Evolutionary conservation across 495 filamentous ascomycete species (phyloP).

Genomic region (Pseudevernia furfuracea): DNA sequence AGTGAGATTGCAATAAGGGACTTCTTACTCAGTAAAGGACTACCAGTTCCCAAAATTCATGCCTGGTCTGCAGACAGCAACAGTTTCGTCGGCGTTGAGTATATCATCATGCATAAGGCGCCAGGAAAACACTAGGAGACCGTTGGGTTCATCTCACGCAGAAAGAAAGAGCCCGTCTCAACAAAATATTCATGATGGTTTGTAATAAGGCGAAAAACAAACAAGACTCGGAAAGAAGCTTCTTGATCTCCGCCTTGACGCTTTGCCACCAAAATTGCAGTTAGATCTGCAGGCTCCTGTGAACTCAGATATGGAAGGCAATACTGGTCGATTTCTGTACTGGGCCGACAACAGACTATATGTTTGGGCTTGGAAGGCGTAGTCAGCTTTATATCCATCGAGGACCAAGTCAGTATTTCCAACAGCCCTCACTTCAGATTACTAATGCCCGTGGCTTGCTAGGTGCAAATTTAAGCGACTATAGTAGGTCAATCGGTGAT

Average conservation of each 20-base stretch:
- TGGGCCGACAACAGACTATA: slow-evolving; percentile 32
- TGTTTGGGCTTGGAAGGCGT: slow-evolving; percentile 36
- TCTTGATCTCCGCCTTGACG: slow-evolving; percentile 32
- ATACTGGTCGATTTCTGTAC: slow-evolving; percentile 32
- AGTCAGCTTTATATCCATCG: slow-evolving; percentile 28
- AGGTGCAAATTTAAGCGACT: slow-evolving; percentile 9
- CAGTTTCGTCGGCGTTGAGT: no score
- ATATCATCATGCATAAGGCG: no score
- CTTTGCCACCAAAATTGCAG: slow-evolving; percentile 6
- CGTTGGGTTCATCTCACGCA: slow-evolving; percentile 31
- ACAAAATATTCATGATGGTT: no score
- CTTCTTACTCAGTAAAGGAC: no score
- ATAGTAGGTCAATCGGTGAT: slow-evolving; percentile 1
- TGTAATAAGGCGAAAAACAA: slow-evolving; percentile 34
- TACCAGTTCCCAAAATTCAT: no score
- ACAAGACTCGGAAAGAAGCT: slow-evolving; percentile 35
- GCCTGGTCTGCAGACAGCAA: no score
- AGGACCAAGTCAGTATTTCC: slow-evolving; percentile 33
- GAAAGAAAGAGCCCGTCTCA: slow-evolving; percentile 34
- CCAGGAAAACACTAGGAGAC: background rate
- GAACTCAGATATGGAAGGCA: slow-evolving; percentile 21
- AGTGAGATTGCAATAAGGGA: no score
- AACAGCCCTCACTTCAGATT: background rate
- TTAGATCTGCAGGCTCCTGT: background rate
- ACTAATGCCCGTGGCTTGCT: background rate